These are phyloP conservation scores for Verbena officinalis DNA, from an alignment of 257 asterid species.

Conservation along the genomic window DNA sequence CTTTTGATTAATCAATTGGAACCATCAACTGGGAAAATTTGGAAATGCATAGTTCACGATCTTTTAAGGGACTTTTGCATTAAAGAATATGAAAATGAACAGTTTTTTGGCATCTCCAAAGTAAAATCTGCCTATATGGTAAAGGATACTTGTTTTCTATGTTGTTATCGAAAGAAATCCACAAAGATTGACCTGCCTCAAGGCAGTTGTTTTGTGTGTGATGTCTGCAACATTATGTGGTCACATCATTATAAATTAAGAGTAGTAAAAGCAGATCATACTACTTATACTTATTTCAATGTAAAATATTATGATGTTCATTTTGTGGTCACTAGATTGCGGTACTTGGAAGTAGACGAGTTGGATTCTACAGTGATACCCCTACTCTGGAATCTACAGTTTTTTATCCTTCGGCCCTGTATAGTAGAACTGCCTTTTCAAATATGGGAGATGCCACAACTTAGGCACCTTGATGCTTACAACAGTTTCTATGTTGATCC, in stretches of 20 bases:
- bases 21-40: not conserved
- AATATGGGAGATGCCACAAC: too few species aligned
- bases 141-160: not conserved
- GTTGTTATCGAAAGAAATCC: not conserved
- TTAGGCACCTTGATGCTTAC: not conserved
- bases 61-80: slow-evolving; percentile 16
- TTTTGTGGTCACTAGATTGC: not conserved
- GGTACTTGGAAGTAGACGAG: not conserved
- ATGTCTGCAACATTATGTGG: not conserved
- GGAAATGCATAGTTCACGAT: slow-evolving; percentile 18
- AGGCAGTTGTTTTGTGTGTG: not conserved
- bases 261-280: too few species aligned
- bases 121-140: not conserved
- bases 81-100: not conserved
- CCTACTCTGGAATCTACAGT: not conserved
- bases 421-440: not conserved
- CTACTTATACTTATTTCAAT: too few species aligned
- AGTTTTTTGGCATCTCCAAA: not conserved
- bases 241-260: not conserved
- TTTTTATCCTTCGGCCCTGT: not conserved
- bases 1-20: not conserved
- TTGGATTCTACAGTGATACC: not conserved
- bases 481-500: not conserved
- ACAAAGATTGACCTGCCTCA: not conserved
- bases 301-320: too few species aligned